A percentile compares a stretch with the other conserved stretches of the same genome.
Conservation (phyloP, 2,329 filamentous ascomycete species). For the Emmonsiellopsis sp. region DNA sequence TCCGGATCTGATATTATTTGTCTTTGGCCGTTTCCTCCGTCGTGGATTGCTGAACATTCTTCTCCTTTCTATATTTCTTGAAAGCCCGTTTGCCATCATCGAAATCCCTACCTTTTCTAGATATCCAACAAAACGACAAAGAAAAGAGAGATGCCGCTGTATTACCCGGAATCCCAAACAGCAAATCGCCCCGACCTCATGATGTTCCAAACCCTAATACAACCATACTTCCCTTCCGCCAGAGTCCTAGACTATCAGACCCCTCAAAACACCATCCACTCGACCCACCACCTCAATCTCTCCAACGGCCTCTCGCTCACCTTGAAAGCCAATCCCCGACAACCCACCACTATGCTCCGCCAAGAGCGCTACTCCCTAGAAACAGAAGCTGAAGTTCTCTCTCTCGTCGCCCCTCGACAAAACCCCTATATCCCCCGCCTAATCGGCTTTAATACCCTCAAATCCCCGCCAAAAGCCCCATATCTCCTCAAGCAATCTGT, state of each 20-base stretch:
- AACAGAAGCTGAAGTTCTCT: conserved; percentile 31
- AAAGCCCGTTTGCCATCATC: background rate
- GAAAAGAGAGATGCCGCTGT: background rate
- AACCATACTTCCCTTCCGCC: conserved; percentile 24
- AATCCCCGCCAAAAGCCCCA: conserved; percentile 19
- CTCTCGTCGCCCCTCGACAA: conserved; percentile 25
- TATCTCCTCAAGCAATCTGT: conserved; percentile 31
- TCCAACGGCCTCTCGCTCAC: conserved; percentile 30
- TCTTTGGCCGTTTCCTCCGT: background rate
- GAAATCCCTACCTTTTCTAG: background rate
- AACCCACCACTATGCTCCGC: conserved; percentile 29
- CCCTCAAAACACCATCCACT: conserved; percentile 26
- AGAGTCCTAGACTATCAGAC: conserved; percentile 19
- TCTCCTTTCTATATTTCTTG: background rate
- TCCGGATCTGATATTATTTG: background rate
- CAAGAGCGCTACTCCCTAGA: conserved; percentile 31
- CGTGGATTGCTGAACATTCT: background rate
- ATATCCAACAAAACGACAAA: background rate
- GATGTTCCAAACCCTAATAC: conserved; percentile 3
- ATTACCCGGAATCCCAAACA: background rate
- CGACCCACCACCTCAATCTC: conserved; percentile 25
- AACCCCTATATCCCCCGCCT: conserved; percentile 29
- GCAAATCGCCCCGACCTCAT: background rate
- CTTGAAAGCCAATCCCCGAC: conserved; percentile 28
- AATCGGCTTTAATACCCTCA: conserved; percentile 27